These are phyloP conservation scores for Fraxinus sp. DNA, from an alignment of 305 asterid genomes.

Conservation along the genomic window DNA sequence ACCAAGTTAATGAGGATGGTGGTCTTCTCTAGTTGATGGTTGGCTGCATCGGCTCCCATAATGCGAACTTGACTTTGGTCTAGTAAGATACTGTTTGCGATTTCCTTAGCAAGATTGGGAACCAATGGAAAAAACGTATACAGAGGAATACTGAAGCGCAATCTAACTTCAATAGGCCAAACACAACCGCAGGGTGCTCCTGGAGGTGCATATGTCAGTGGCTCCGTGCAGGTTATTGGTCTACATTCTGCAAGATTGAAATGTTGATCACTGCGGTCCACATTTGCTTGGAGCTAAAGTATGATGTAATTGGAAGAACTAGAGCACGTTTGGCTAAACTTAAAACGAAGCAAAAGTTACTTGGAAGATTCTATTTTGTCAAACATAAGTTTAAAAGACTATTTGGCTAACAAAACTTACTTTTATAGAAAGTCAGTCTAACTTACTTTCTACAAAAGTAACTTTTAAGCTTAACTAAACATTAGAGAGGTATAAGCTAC, in stretches of 20 bases:
- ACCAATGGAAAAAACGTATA: slow-evolving; percentile 70
- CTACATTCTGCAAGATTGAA: slow-evolving; percentile 54
- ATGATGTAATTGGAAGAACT: neutral
- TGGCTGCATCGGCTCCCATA: slow-evolving; percentile 89
- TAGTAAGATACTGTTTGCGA: slow-evolving; percentile 45
- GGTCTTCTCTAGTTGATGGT: slow-evolving; percentile 64
- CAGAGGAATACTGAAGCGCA: slow-evolving; percentile 52
- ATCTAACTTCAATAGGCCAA: slow-evolving; percentile 68
- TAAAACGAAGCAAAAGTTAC: neutral
- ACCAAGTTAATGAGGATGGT: slow-evolving; percentile 67
- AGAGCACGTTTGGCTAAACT: neutral
- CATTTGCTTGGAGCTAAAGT: neutral
- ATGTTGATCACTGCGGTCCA: neutral
- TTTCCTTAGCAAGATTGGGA: slow-evolving; percentile 61
- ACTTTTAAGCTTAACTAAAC: neutral
- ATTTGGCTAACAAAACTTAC: neutral
- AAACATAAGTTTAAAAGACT: neutral
- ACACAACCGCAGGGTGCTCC: slow-evolving; percentile 88
- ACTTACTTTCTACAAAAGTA: neutral
- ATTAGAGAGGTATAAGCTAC: neutral
- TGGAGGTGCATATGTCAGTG: slow-evolving; percentile 72
- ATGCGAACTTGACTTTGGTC: slow-evolving; percentile 79
- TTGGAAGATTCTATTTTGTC: neutral
- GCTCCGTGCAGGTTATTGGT: slow-evolving; percentile 59
- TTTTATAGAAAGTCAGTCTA: neutral